phyloP scores from a whole-genome alignment of 169 alveolate species.

The Plasmodium malariae region DNA sequence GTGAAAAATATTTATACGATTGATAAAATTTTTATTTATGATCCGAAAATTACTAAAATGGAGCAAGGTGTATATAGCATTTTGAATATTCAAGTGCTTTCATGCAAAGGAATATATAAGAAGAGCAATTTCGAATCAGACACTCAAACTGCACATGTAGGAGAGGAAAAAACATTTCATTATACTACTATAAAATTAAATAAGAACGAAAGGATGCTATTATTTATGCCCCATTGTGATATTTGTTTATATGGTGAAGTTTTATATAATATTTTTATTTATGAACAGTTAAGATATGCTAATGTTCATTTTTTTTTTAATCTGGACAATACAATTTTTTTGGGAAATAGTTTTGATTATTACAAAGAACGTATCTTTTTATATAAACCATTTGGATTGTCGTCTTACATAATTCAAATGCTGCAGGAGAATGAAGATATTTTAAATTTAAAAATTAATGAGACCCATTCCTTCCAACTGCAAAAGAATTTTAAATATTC shows the following conservation, averaged over 20 bases:
- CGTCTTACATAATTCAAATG: conserved; percentile 20
- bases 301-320: conserved; percentile 30
- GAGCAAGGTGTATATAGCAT: conserved; percentile 9
- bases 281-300: conserved; percentile 31
- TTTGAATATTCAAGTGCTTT: conserved; percentile 1
- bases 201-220: background rate
- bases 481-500: conserved; percentile 10
- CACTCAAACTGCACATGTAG: background rate
- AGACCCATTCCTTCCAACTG: background rate
- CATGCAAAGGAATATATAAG: background rate
- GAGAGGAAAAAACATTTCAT: background rate
- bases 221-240: conserved; percentile 74
- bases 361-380: conserved; percentile 29
- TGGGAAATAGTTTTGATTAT: conserved; percentile 60
- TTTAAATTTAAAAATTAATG: background rate
- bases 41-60: conserved; percentile 41
- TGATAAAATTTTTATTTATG: conserved; percentile 17
- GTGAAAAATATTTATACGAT: conserved; percentile 20
- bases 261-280: conserved; percentile 21
- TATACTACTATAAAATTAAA: background rate
- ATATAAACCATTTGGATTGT: conserved; percentile 58
- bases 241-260: conserved; percentile 47
- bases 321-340: conserved; percentile 23
- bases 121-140: background rate
- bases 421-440: background rate